Evolutionary conservation across 73 alveolate species (phyloP).

Genomic region (Uronychia setigera): DNA sequence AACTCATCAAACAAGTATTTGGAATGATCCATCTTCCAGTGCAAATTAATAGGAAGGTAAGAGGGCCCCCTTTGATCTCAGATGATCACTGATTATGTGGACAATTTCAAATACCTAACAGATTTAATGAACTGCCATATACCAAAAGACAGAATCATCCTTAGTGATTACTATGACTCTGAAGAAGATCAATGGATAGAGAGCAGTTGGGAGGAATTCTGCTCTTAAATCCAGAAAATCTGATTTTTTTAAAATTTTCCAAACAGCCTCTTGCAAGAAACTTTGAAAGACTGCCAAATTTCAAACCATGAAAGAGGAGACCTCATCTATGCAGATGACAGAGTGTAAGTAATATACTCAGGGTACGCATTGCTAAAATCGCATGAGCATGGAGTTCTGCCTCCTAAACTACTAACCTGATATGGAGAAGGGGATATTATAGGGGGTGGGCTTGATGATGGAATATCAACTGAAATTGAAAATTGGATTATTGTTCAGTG

Average conservation of each 20-base stretch:
- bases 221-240: neutral
- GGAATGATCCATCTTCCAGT: neutral
- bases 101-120: neutral
- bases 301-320: neutral
- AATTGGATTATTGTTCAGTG: neutral
- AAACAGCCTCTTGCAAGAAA: neutral
- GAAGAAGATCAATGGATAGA: neutral
- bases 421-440: neutral
- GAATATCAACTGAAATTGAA: neutral
- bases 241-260: neutral
- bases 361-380: neutral
- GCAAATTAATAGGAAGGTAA: neutral
- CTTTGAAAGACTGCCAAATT: neutral
- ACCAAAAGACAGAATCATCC: neutral
- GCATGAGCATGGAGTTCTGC: neutral
- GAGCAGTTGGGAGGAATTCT: neutral
- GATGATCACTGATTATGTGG: neutral
- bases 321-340: neutral
- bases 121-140: neutral
- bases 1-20: neutral
- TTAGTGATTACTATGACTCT: neutral
- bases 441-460: neutral
- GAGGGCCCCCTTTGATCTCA: neutral
- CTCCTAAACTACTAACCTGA: neutral
- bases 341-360: neutral